Base-by-base conservation (phyloP, 331 rosid genomes). In the Telfairia occidentalis region DNA sequence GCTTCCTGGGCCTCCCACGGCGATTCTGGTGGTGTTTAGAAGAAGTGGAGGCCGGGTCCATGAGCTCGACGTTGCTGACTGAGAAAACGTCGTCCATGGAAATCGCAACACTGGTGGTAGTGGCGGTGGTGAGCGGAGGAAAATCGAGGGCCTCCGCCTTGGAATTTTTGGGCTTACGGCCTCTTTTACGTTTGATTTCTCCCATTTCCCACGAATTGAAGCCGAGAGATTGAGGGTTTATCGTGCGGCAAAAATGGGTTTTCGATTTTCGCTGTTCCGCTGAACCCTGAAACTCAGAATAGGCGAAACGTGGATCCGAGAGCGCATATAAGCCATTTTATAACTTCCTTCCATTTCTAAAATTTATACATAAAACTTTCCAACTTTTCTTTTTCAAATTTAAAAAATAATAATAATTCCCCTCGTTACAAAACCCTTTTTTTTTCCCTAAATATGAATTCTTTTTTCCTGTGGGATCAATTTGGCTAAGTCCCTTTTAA, bases 1-100 rank as follows among this genome's bases (percentile, higher is more conserved):
- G 76, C 66, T 91, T 94, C 82, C 67, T 89, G 21, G 91, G 95
- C 23, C 97, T 92, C 46, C 96, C 98, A 1, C 89, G 92, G 79
- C 88, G 83, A 50, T 87, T 83, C 38, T 82, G 78, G 40, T 48
- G 85, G 48, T 24, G 81, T 2, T 77, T 75, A 32, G 88, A 78
- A 32, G 88, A 78, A 45, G 87, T 30, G 76, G 85, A 19, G 9
- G 79, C 37, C 28, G 84, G 81, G 61, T 89, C 97, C 57, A 91
- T 81, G 45, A 86, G 87, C 18, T 93, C 97, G 16, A 87, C 94
- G 76, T 70, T 86, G 65, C 79, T 64, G 61, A 85, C 83, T 21
- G 89, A 85, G 85, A 89, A 88, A 5, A 78, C 87, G 10, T 88
- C 94, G 64, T 89, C 96, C 28, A 77, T 54, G 26, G 82, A 10